Conservation (phyloP, 164 flowering plant genomes). For the Stephania japonica region DNA sequence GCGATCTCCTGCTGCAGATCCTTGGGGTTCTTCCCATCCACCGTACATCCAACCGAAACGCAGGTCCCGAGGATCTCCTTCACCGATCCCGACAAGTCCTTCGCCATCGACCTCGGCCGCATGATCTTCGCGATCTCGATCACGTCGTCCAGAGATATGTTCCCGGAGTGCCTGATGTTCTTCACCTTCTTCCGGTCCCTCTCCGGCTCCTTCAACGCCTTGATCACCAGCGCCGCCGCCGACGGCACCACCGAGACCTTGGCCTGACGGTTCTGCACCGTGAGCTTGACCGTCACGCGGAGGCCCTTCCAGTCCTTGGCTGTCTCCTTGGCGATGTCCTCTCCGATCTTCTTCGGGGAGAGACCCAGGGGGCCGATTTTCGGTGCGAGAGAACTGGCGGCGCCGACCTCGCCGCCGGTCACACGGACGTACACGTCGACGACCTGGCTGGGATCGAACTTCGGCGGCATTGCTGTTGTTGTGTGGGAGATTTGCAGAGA, state of each 20-base stretch:
- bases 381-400: slow-evolving; percentile 68
- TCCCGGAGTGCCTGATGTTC: slow-evolving; percentile 66
- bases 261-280: slow-evolving; percentile 75
- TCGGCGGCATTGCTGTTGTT: slow-evolving; percentile 53
- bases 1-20: slow-evolving; percentile 67
- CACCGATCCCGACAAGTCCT: slow-evolving; percentile 56
- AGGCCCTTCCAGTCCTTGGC: slow-evolving; percentile 90
- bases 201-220: slow-evolving; percentile 72
- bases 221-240: slow-evolving; percentile 68
- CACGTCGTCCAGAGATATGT: slow-evolving; percentile 66
- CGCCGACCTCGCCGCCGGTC: slow-evolving; percentile 77
- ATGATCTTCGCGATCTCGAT: slow-evolving; percentile 68
- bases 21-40: slow-evolving; percentile 70
- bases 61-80: slow-evolving; percentile 85
- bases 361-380: slow-evolving; percentile 76
- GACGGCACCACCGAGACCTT: slow-evolving; percentile 69
- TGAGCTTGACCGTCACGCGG: slow-evolving; percentile 68
- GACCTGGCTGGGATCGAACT: slow-evolving; percentile 59
- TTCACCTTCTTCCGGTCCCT: slow-evolving; percentile 67
- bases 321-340: slow-evolving; percentile 71
- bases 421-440: slow-evolving; percentile 69
- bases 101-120: slow-evolving; percentile 71
- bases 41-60: slow-evolving; percentile 77
- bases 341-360: slow-evolving; percentile 76
- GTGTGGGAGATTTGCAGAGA: background rate